Conservation (phyloP, 2,329 filamentous ascomycete species). For the Zymoseptoria ardabiliae region DNA sequence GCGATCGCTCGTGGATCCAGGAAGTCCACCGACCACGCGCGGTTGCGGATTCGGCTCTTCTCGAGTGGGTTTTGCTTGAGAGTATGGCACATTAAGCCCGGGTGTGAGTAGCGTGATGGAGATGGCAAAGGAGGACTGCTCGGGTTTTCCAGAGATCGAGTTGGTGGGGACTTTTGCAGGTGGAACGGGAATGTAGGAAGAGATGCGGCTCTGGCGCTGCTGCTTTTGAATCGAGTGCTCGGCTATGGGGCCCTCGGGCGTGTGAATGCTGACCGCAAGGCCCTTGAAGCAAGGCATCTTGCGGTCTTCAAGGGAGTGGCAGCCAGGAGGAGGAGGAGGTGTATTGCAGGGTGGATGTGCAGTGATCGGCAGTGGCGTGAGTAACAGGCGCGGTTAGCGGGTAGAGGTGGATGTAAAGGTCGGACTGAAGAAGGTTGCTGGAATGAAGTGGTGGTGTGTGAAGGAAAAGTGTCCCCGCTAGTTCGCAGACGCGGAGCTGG, state of each 20-base stretch:
- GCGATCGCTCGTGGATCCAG: slow-evolving; percentile 46
- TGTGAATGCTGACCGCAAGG: slow-evolving; percentile 95
- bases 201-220: slow-evolving; percentile 83
- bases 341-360: neutral
- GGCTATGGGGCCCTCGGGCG: slow-evolving; percentile 67
- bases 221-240: slow-evolving; percentile 95
- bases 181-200: slow-evolving; percentile 93
- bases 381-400: neutral
- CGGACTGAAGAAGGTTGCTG: neutral
- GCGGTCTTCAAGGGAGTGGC: slow-evolving; percentile 15
- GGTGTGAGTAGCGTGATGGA: slow-evolving; percentile 93
- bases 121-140: slow-evolving; percentile 94
- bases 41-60: slow-evolving; percentile 74
- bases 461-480: neutral
- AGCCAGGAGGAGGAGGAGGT: neutral
- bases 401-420: neutral
- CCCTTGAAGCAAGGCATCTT: slow-evolving; percentile 96
- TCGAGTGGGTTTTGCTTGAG: slow-evolving; percentile 70
- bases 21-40: slow-evolving; percentile 68
- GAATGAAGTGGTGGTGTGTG: neutral
- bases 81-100: slow-evolving; percentile 84
- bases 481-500: neutral
- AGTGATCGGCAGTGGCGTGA: neutral
- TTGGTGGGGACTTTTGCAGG: slow-evolving; percentile 66
- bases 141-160: slow-evolving; percentile 64